Evolutionary conservation across 2,329 filamentous ascomycete genomes (phyloP), one percentile per base, ranked within the genome.

Genomic region (Zymoseptoria crescenta): DNA sequence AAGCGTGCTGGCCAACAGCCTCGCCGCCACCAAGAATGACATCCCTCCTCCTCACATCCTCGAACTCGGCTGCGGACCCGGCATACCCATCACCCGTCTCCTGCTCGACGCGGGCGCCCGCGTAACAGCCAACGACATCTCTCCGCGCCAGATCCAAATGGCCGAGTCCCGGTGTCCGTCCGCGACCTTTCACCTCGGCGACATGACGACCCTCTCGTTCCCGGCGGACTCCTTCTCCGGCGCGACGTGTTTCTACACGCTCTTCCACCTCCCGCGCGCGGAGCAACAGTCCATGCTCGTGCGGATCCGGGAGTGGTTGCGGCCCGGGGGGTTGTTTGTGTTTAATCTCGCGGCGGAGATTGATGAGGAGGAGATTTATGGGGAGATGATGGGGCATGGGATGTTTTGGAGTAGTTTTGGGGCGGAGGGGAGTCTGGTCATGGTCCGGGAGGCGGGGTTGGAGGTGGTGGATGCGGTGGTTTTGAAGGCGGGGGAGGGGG

Each of bases 21-120:
- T 30, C 29, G 8, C n/a, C 9, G 19, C 76, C 10, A 28, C 57
- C 16, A 52, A 65, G 16, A 48, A 71, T 1, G 48, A 60, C 3
- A 21, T 59, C 57, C 30, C 55, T 53, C 53, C 57, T 3, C 59
- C 65, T 1, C 49, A 56, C 16, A 58, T 77, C 19, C 72, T 77
- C 5, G 75, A 77, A 59, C 64, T 77, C 30, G 75, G 76, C 56
- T 77, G 74, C 58, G 75, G 76, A 35, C 70, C 74, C 27, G 75
- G 75, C 4, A 60, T 74, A 0, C 75, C 75, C 8, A 60, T 65
- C 10, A 64, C 65, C 1, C 58, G 61, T 20, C 60, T 66, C 49
- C 67, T 73, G 24, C 61, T 70, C 41, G 55, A 64, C 21, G 56
- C 49, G 10, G 64, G 64, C 55, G 61, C 61, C 8, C 54, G 13